Percentiles rank a stretch among this genome's conserved stretches.
Evolutionary conservation across 148 eudicot species (phyloP).

Genomic region (Vaccinium macrocarpon): DNA sequence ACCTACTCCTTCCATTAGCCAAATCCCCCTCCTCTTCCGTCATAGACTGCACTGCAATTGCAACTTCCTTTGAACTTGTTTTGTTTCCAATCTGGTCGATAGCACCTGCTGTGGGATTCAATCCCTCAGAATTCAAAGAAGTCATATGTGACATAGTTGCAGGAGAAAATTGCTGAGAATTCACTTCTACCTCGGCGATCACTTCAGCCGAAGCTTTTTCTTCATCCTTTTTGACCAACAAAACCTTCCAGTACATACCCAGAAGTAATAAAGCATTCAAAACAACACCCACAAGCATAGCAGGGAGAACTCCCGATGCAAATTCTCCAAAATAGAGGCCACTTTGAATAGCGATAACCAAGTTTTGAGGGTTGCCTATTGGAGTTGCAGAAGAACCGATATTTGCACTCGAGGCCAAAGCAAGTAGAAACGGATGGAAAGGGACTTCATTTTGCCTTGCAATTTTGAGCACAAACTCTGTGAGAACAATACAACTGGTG

Average conservation of each 20-base stretch:
- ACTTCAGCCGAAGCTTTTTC: slow-evolving; percentile 28
- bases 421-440: slow-evolving; percentile 67
- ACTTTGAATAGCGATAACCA: slow-evolving; percentile 16
- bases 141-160: slow-evolving; percentile 11
- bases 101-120: neutral
- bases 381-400: slow-evolving; percentile 57
- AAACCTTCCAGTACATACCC: slow-evolving; percentile 59
- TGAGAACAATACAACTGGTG: slow-evolving; percentile 67
- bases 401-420: slow-evolving; percentile 77
- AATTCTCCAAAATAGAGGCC: slow-evolving; percentile 2
- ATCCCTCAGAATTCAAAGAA: slow-evolving; percentile 28
- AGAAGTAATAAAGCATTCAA: slow-evolving; percentile 11
- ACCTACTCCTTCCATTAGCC: slow-evolving; percentile 39
- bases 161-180: slow-evolving; percentile 55
- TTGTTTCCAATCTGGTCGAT: neutral
- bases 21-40: slow-evolving; percentile 19
- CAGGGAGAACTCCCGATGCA: slow-evolving; percentile 1
- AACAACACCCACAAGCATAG: slow-evolving; percentile 12
- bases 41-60: slow-evolving; percentile 9
- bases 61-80: neutral
- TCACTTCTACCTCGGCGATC: slow-evolving; percentile 50
- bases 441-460: slow-evolving; percentile 69
- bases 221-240: slow-evolving; percentile 52
- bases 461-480: slow-evolving; percentile 59
- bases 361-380: slow-evolving; percentile 16